Evolutionary conservation across 176 grass and related monocot species (phyloP), one percentile per base, ranked within the genome.

Genomic region (Oryza australiensis): DNA sequence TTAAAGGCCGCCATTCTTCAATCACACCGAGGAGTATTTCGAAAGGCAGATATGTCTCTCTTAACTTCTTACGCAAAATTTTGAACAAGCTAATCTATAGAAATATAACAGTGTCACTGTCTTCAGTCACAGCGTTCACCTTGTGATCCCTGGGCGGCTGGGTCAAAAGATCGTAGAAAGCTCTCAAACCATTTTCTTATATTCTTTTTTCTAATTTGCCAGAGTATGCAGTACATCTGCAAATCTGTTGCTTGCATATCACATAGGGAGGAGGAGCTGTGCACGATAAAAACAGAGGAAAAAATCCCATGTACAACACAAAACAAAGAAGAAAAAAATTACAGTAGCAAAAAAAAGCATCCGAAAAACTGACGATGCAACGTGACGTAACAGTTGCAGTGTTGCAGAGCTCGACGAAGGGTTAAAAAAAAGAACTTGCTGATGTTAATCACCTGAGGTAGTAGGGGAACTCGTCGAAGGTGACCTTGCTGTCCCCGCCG

Each of bases 381-480:
- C 37, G 38, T 70, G 83, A 64, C 14, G 37, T 12, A 1, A 71
- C 37, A 24, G 38, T 24, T 43, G 4, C 14, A 32, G 30, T 32
- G 2, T 32, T 32, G 30, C 38, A 9, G 37, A 78, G 26, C 29
- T 65, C 3, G 24, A 78, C 32, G 62, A 66, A 30, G 35, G 34
- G 13, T 5, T 35, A 4, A 13, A 71, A 11, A 60, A 51, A 13
- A 46, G 4, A 46, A 15, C 12, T 1, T 15, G 43, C 4, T 15
- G 43, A 46, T 46, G 43, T n/a, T 30, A 27, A 6, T 26, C 24
- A 94, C 94, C 91, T 94, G 83, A 97, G 89, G 79, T 97, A 92
- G 74, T 94, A 97, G 5, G 94, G 94, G 73, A 97, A 97, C 77
- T 94, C 89, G 49, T 97, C 92, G 67, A 97, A 97, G 80, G 92